Base-by-base conservation (phyloP, 2,329 filamentous ascomycete genomes). In the Ophiocordyceps polyrhachis-furcata region DNA sequence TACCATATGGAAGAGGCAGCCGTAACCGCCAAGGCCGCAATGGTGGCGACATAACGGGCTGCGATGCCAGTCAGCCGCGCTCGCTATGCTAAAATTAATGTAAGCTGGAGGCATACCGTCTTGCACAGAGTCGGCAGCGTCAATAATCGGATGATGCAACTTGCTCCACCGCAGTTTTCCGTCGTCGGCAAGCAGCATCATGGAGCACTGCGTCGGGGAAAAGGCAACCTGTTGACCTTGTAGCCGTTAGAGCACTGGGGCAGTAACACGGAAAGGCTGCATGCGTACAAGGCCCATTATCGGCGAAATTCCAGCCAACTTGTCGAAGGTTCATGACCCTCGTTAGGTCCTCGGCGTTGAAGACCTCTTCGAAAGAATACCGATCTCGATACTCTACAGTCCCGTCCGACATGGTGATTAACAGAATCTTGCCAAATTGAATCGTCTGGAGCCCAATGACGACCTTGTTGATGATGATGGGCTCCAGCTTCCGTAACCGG, bases 321-420 rank as follows among this genome's bases (percentile, higher is more conserved):
- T 94, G 84, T 25, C 79, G 68, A 25, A 93, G 68, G 46, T 76
- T 82, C 49, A 73, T 76, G 29, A 93, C 75, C 41, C 68, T 76
- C 40, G 76, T 72, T 8, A 75, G 62, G 52, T 82, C 80, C 25
- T 72, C 69, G 46, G 81, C 73, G 5, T 73, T 71, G 49, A 75
- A 78, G 1, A 88, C 66, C 44, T 79, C 70, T 5, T 76, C 69
- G 72, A 93, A 81, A 0, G 76, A 83, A 42, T 73, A 69, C 12
- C 86, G 74, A 55, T 93, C 83, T 46, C 84, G 76, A 59, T 89
- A 84, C 52, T 91, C 80, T 4, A 93, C 68, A 0, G 78, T 81
- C 12, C 88, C 84, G 56, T 94, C 87, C 49, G 83, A 83, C 52
- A 84, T 84, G 23, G 73, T 72, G 47, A 94, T 68, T 28, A 81